A percentile compares a stretch with the other conserved stretches of the same genome.
Conservation (phyloP, 2,329 filamentous ascomycete species). For the Neoarthrinium moseri region DNA sequence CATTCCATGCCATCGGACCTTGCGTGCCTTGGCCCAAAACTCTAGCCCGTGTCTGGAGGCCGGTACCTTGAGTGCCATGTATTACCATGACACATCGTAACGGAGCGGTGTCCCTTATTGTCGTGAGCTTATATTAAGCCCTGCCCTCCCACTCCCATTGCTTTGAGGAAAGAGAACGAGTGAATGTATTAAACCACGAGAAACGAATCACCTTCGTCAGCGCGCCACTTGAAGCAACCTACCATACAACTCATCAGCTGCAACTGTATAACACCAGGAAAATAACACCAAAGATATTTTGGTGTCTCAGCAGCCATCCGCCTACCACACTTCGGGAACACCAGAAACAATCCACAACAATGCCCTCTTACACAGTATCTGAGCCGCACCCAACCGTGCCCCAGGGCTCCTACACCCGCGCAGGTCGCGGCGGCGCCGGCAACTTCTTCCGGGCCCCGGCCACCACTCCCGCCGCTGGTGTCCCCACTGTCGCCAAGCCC, state of each 20-base stretch:
- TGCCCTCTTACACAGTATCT: slow-evolving; percentile 43
- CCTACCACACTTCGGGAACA: no score
- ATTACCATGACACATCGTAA: slow-evolving; percentile 10
- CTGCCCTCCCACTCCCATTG: background rate
- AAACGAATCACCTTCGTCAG: no score
- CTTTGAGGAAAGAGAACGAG: no score
- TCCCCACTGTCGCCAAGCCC: slow-evolving; percentile 43
- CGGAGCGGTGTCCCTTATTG: background rate
- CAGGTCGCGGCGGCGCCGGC: slow-evolving; percentile 55
- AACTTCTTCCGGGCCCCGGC: slow-evolving; percentile 51
- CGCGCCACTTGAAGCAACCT: background rate
- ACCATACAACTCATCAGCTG: background rate
- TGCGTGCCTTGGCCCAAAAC: no score
- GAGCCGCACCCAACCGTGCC: slow-evolving; percentile 48
- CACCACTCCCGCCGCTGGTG: slow-evolving; percentile 40
- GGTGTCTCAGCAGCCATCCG: background rate
- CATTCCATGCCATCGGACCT: background rate
- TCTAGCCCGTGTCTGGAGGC: background rate
- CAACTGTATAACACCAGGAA: slow-evolving; percentile 9
- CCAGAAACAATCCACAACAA: slow-evolving; percentile 17
- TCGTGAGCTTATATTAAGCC: slow-evolving; percentile 10
- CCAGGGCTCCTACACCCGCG: slow-evolving; percentile 48
- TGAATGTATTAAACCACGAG: no score
- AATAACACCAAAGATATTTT: slow-evolving; percentile 5
- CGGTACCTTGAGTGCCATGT: background rate